Base-by-base conservation (phyloP, 306 rosid species). In the Astragalus membranaceus region DNA sequence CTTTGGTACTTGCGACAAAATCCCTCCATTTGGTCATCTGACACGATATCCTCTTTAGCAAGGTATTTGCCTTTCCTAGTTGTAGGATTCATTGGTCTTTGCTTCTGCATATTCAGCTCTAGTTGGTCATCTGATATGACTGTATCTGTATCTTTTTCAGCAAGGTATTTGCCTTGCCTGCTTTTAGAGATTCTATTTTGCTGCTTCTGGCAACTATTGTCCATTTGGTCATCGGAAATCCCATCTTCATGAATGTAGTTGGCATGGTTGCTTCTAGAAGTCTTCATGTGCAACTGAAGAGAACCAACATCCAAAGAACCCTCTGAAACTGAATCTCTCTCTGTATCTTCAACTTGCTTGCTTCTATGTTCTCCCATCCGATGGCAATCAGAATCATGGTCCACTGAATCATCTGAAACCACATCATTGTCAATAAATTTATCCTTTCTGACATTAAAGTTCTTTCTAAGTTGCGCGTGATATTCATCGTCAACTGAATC, bases 281-380 rank as follows among this genome's bases (percentile, higher is more conserved):
- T 59, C 55, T 71, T 66, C 68, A 68, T 71, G 10, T 14, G 73
- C 54, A 16, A 37, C 59, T 66, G 68, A 66, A 17, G 59, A 53
- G 81, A 78, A 66, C 8, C 78, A 65, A 58, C 80, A 44, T 44
- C 73, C 61, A 65, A 10, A 39, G 80, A 75, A 66, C 79, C 67
- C 65, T 71, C 81, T 17, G 83, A 82, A 75, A 66, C 32, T 39
- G 42, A 74, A 57, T 71, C 73, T 82, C 75, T 32, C 51, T 78
- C 84, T 7, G 47, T 58, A 41, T 75, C 70, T 79, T 85, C 84
- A 35, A 68, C 71, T 47, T 33, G 86, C 82, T 81, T 84, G 64
- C 83, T 74, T 73, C 89, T 69, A 13, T 70, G 86, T 70, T 67
- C 81, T 78, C 76, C 86, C 84, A 68, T 81, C 44, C 76, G 82